phyloP scores from a whole-genome alignment of 441 rosid species.

The Eruca vesicaria region DNA sequence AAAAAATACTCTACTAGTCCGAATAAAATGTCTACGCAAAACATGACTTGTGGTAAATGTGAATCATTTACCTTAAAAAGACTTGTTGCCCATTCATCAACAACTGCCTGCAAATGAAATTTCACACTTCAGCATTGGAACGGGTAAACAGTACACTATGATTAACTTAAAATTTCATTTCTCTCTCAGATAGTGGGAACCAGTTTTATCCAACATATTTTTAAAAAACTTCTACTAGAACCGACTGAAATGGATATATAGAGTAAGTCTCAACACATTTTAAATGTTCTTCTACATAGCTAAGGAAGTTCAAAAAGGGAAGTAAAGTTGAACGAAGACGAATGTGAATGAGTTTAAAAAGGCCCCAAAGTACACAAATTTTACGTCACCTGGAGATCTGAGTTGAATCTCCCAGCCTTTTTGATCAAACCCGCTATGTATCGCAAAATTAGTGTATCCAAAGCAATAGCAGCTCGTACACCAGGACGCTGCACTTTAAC shows the following conservation, averaged over 20 bases:
- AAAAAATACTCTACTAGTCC: not conserved
- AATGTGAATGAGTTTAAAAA: not conserved
- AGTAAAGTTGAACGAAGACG: not conserved
- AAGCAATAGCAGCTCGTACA: slow-evolving; percentile 87
- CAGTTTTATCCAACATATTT: not conserved
- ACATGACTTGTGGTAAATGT: slow-evolving; percentile 18
- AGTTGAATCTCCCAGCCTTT: slow-evolving; percentile 70
- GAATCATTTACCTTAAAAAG: slow-evolving; percentile 72
- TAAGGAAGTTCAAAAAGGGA: slow-evolving; percentile 1
- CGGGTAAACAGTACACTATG: slow-evolving; percentile 1
- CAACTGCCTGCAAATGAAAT: slow-evolving; percentile 69
- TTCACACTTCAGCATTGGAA: slow-evolving; percentile 27
- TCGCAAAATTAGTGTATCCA: slow-evolving; percentile 82
- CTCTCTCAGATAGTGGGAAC: slow-evolving; percentile 6
- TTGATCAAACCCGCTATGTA: slow-evolving; percentile 68
- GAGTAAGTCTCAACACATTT: slow-evolving; percentile 1
- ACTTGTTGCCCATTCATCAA: slow-evolving; percentile 97
- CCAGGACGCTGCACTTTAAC: slow-evolving; percentile 97
- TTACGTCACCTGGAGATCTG: slow-evolving; percentile 75
- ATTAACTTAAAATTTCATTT: not conserved
- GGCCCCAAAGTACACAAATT: not conserved
- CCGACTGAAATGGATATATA: not conserved
- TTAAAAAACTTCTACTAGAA: not conserved
- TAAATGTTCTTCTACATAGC: not conserved
- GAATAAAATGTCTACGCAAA: slow-evolving; percentile 3